phyloP scores from a whole-genome alignment of 805 yeast species.

The Kodamaea fukazawae region DNA sequence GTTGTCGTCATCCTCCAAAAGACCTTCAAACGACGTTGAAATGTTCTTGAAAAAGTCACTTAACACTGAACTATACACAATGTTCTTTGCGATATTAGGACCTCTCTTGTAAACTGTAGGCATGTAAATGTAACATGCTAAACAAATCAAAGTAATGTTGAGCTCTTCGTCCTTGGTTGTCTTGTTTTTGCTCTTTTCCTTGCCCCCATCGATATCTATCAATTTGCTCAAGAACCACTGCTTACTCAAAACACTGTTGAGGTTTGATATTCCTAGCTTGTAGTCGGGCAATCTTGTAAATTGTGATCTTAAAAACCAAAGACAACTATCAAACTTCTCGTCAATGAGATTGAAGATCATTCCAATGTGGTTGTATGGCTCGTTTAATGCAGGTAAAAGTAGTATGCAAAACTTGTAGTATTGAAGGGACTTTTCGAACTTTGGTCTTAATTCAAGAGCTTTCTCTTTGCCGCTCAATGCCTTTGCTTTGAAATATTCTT shows the following conservation, averaged over 20 bases:
- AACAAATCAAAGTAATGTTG: slow-evolving; percentile 27
- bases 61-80: slow-evolving; percentile 24
- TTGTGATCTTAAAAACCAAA: slow-evolving; percentile 55
- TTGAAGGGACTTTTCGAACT: slow-evolving; percentile 24
- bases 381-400: slow-evolving; percentile 66
- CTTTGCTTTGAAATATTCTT: slow-evolving; percentile 28
- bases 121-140: slow-evolving; percentile 42
- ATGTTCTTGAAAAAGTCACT: slow-evolving; percentile 20
- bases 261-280: slow-evolving; percentile 46
- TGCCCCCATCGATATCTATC: slow-evolving; percentile 17
- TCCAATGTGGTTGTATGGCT: slow-evolving; percentile 61
- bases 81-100: slow-evolving; percentile 20
- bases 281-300: slow-evolving; percentile 50
- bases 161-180: slow-evolving; percentile 13
- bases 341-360: slow-evolving; percentile 40
- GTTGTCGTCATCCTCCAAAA: slow-evolving; percentile 9
- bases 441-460: slow-evolving; percentile 36
- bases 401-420: slow-evolving; percentile 52
- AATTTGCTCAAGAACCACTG: slow-evolving; percentile 31
- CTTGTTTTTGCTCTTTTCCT: slow-evolving; percentile 6
- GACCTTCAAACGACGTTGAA: slow-evolving; percentile 10
- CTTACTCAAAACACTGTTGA: slow-evolving; percentile 37
- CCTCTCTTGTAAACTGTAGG: slow-evolving; percentile 32
- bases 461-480: slow-evolving; percentile 30
- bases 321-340: slow-evolving; percentile 46